A percentile compares a stretch with the other conserved stretches of the same genome.
Conservation (phyloP, 768 basidiomycete genomes). For the Lactarius tabidus region DNA sequence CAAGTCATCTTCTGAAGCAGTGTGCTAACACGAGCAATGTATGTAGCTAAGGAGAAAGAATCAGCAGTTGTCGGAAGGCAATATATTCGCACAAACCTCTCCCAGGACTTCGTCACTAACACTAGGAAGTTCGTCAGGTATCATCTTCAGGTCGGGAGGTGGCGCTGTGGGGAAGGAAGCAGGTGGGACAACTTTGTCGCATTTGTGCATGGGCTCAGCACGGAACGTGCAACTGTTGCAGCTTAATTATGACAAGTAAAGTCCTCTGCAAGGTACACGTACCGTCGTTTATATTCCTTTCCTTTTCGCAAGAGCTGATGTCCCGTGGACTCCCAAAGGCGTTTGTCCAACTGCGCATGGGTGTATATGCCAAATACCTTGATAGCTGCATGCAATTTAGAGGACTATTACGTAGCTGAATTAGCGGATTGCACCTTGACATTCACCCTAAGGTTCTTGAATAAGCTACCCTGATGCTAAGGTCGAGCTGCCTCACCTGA, state of each 20-base stretch:
- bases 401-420: background rate
- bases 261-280: background rate
- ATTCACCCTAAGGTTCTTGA: conserved; percentile 33
- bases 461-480: background rate
- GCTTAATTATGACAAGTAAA: too few species aligned
- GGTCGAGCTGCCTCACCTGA: conserved; percentile 8
- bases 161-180: conserved; percentile 48
- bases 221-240: conserved; percentile 44
- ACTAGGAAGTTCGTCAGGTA: conserved; percentile 29
- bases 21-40: conserved; percentile 48
- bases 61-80: background rate
- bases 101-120: conserved; percentile 45
- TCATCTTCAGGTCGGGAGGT: conserved; percentile 18
- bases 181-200: conserved; percentile 46
- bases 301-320: conserved; percentile 42
- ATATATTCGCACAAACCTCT: conserved; percentile 36
- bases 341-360: conserved; percentile 42
- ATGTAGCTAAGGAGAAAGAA: conserved; percentile 42
- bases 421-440: conserved; percentile 33
- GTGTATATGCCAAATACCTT: conserved; percentile 50
- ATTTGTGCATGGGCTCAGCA: conserved; percentile 32
- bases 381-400: conserved; percentile 34
- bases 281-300: conserved; percentile 53
- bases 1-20: background rate
- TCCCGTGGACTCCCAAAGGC: conserved; percentile 46